These are phyloP conservation scores for Rubroboletus pulcherrimus DNA, from an alignment of 768 basidiomycete species.

Conservation along the genomic window DNA sequence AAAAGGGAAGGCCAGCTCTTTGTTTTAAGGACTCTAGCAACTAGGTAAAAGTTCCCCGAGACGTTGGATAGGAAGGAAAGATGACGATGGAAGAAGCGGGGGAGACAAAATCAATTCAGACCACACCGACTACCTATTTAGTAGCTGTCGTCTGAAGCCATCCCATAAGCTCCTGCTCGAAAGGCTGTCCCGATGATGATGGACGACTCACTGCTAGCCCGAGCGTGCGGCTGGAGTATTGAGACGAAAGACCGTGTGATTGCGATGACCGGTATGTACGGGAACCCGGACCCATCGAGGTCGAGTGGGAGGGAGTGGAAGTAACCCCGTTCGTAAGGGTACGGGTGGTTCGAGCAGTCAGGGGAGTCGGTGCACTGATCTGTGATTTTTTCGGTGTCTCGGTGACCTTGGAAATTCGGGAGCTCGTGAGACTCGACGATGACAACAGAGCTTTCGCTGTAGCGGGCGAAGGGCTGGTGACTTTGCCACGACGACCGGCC, in stretches of 20 bases:
- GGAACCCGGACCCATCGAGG: conserved; percentile 56
- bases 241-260: conserved; percentile 64
- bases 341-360: conserved; percentile 72
- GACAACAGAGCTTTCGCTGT: conserved; percentile 55
- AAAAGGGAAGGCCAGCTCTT: conserved; percentile 36
- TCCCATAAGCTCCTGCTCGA: conserved; percentile 35
- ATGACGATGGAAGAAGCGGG: not conserved
- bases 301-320: conserved; percentile 57
- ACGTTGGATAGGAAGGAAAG: conserved; percentile 7
- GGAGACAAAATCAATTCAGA: conserved; percentile 9
- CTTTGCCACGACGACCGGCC: conserved; percentile 55
- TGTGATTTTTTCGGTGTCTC: conserved; percentile 86
- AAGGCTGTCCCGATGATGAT: conserved; percentile 34
- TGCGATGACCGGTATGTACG: conserved; percentile 68
- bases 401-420: conserved; percentile 51
- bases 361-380: conserved; percentile 84
- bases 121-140: conserved; percentile 23
- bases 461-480: conserved; percentile 38
- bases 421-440: conserved; percentile 49
- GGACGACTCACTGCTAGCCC: conserved; percentile 60
- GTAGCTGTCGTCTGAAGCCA: conserved; percentile 36
- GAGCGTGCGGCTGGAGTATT: conserved; percentile 72
- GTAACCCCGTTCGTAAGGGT: conserved; percentile 47
- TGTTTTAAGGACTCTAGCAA: conserved; percentile 28
- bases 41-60: conserved; percentile 20